Conservation (phyloP, 2,329 filamentous ascomycete species). For the Cercospora zeae-maydis region DNA sequence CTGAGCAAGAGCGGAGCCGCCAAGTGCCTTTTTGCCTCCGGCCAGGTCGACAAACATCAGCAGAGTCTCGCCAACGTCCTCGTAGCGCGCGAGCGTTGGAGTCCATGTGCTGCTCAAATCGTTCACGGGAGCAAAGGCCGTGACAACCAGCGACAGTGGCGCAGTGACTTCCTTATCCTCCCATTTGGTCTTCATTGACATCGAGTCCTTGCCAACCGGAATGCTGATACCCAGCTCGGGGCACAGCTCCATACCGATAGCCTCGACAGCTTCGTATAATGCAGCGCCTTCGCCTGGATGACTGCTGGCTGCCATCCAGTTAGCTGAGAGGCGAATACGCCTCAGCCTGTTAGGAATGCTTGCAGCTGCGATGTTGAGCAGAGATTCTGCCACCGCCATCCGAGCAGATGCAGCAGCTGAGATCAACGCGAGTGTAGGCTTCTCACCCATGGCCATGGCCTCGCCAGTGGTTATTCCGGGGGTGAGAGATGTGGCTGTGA, state of each 20-base stretch:
- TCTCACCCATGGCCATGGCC: slow-evolving; percentile 97
- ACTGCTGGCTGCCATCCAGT: slow-evolving; percentile 98
- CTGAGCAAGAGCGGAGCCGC: slow-evolving; percentile 88
- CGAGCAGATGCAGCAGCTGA: slow-evolving; percentile 84
- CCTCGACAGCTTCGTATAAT: slow-evolving; percentile 88
- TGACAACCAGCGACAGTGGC: slow-evolving; percentile 85
- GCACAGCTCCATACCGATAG: slow-evolving; percentile 89
- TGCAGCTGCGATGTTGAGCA: slow-evolving; percentile 88
- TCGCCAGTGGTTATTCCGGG: slow-evolving; percentile 74
- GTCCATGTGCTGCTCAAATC: slow-evolving; percentile 90
- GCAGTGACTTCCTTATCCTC: slow-evolving; percentile 83
- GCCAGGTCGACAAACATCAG: slow-evolving; percentile 91
- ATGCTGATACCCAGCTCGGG: slow-evolving; percentile 87
- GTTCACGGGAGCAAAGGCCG: slow-evolving; percentile 81
- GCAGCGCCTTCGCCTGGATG: slow-evolving; percentile 90
- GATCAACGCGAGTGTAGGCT: slow-evolving; percentile 82
- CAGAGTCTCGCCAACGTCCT: slow-evolving; percentile 84
- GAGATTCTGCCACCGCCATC: slow-evolving; percentile 91
- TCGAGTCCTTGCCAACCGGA: slow-evolving; percentile 95
- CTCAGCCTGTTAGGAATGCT: slow-evolving; percentile 68
- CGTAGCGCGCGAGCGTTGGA: slow-evolving; percentile 74
- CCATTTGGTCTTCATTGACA: slow-evolving; percentile 99
- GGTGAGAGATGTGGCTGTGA: slow-evolving; percentile 78
- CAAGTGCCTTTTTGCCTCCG: slow-evolving; percentile 72
- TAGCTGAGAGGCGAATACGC: slow-evolving; percentile 84